Percentiles rank a stretch among this genome's conserved stretches.
phyloP scores from a whole-genome alignment of 352 stramenopile species.

The Elongisporangium prolatum region DNA sequence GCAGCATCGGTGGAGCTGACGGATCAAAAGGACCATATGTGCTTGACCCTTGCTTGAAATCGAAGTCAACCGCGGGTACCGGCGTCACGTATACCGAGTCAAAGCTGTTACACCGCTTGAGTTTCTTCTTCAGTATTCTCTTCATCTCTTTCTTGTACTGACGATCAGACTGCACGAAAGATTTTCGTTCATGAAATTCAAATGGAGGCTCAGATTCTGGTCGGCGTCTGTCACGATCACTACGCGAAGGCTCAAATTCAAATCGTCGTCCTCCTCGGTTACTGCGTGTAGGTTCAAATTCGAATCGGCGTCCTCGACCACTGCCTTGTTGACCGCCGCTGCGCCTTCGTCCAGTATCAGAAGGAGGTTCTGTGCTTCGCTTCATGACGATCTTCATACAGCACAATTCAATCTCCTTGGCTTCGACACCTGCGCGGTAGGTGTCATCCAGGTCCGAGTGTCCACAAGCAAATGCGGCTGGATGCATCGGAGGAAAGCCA shows the following conservation, averaged over 20 bases:
- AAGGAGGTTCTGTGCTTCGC: not conserved
- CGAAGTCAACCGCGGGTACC: constrained; percentile 5
- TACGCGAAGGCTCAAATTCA: constrained; percentile 1
- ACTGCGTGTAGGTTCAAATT: not conserved
- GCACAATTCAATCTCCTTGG: constrained; percentile 31
- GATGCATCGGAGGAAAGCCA: constrained; percentile 2
- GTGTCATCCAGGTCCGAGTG: constrained; percentile 5
- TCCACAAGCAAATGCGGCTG: constrained; percentile 2
- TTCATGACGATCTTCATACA: constrained; percentile 35
- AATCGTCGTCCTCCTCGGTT: constrained; percentile 8
- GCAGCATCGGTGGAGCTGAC: constrained; percentile 30
- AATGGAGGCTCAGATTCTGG: not conserved
- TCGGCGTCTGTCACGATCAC: constrained; percentile 16
- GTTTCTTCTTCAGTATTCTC: constrained; percentile 7
- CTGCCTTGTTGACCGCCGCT: constrained; percentile 5
- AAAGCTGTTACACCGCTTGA: constrained; percentile 49
- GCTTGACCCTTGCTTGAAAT: not conserved
- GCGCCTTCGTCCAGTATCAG: constrained; percentile 1
- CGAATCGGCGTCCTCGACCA: constrained; percentile 4
- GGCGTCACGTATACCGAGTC: constrained; percentile 29
- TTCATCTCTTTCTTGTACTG: constrained; percentile 7
- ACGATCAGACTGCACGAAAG: constrained; percentile 11
- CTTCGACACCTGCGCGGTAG: constrained; percentile 18
- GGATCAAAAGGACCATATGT: constrained; percentile 10
- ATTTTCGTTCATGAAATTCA: constrained; percentile 1